Percentiles rank a stretch among this genome's conserved stretches.
Conservation (phyloP, 495 filamentous ascomycete genomes). For the Thermothielavioides terrestris region DNA sequence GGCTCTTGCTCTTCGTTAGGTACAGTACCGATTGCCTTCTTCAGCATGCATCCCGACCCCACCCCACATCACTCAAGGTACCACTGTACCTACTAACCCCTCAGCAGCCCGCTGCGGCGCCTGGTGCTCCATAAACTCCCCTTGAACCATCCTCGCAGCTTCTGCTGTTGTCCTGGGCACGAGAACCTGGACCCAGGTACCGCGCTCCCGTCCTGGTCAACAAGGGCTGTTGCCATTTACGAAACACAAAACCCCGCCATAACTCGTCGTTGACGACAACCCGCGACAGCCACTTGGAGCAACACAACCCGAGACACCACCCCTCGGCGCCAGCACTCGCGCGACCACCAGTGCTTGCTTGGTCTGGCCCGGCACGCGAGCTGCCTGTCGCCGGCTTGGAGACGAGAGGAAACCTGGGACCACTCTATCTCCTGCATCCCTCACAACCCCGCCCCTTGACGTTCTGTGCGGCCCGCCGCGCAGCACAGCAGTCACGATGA, state of each 20-base stretch:
- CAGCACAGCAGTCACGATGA: constrained; percentile 42
- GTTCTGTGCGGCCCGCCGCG: constrained; percentile 32
- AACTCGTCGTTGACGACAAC: constrained; percentile 29
- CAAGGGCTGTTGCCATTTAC: constrained; percentile 22
- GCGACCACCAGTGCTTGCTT: background rate
- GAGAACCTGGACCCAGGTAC: constrained; percentile 14
- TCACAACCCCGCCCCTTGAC: constrained; percentile 7
- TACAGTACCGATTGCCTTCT: no score
- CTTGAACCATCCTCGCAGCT: background rate
- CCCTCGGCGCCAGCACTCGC: constrained; percentile 1
- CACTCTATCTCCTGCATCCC: background rate
- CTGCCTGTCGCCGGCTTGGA: background rate
- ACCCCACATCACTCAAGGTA: no score
- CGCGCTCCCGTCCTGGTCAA: constrained; percentile 14
- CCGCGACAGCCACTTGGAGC: constrained; percentile 7
- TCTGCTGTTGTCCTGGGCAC: no score
- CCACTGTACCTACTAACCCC: no score
- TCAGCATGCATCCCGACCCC: no score
- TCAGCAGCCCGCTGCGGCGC: no score
- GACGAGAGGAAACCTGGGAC: background rate
- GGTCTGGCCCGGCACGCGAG: background rate
- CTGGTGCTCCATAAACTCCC: background rate
- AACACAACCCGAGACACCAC: constrained; percentile 3
- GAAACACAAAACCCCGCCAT: constrained; percentile 34
- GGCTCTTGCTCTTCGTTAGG: no score